Percentiles rank a stretch among this genome's conserved stretches.
phyloP scores from a whole-genome alignment of 345 rosid genomes.

The Erucastrum elatum region DNA sequence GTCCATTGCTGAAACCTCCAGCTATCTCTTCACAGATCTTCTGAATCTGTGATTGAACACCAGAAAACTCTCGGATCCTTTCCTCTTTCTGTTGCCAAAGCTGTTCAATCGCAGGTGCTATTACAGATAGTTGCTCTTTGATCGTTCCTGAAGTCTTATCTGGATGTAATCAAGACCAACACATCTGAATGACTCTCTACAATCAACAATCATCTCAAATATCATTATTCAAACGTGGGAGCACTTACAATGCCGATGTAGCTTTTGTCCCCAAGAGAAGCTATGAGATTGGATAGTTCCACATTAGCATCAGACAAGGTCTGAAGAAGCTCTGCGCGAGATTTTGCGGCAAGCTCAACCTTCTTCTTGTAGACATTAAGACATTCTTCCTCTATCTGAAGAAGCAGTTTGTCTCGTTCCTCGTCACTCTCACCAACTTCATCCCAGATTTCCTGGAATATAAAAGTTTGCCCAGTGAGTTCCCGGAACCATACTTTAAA shows the following conservation, averaged over 20 bases:
- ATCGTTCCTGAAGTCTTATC: conserved; percentile 80
- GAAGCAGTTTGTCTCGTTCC: conserved; percentile 90
- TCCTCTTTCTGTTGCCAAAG: conserved; percentile 92
- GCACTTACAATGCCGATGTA: conserved; percentile 64
- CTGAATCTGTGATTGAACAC: conserved; percentile 87
- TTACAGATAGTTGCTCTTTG: conserved; percentile 92
- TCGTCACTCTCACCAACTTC: conserved; percentile 97
- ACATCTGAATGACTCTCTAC: not conserved
- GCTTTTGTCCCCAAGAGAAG: conserved; percentile 83
- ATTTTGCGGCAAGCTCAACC: conserved; percentile 82
- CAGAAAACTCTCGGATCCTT: conserved; percentile 73
- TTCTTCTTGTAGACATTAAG: conserved; percentile 92
- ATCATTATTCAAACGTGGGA: no score
- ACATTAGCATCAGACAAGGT: conserved; percentile 78
- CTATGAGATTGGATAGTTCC: conserved; percentile 71
- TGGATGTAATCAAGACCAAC: conserved; percentile 54
- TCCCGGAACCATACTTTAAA: not conserved
- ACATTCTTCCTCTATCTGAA: conserved; percentile 91
- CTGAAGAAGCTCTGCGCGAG: conserved; percentile 87
- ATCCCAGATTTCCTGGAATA: conserved; percentile 91
- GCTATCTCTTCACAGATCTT: conserved; percentile 86
- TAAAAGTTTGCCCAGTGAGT: conserved; percentile 10
- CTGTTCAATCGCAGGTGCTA: conserved; percentile 88
- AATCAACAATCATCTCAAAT: no score
- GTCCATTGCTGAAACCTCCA: conserved; percentile 56